Base-by-base conservation (phyloP, 345 rosid species). In the Linum lewisii region DNA sequence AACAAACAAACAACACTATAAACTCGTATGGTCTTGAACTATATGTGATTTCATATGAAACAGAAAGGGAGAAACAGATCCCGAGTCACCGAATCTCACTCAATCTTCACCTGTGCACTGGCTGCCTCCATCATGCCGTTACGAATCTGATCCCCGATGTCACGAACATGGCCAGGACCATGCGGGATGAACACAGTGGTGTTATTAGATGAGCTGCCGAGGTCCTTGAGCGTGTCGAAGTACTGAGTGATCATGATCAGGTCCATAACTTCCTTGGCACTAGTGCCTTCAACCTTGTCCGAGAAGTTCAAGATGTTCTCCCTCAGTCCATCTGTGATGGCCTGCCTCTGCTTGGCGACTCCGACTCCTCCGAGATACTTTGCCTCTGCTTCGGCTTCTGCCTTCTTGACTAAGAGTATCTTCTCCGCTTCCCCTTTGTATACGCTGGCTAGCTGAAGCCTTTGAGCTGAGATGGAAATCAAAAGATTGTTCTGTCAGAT, bases 351-450 rank as follows among this genome's bases (percentile, higher is more conserved):
- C 78, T 83, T 84, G 29, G 97, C 99, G 11, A 94, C 99, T 16
- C 99, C 97, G 1, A 94, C 81, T 18, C 99, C 99, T 1, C 99
- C 97, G 10, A 94, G 77, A 75, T 84, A 87, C 79, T 90, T 94
- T 69, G 99, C 73, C 73, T 94, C 99, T 0, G 99, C 95, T 25
- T 94, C 99, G 0, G 96, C 99, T 67, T 94, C 97, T 1, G 97
- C 99, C 69, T 67, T 87, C 68, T 94, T 94, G 7, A 94, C 90
- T 54, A 67, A 84, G 57, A 94, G 81, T 45, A 94, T 64, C 81
- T 90, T 90, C 80, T 94, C 99, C 3, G 97, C 97, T 77, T 94
- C 97, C 23, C 99, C 99, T 80, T 86, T 90, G 84, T 94, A 90
- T 25, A 90, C 97, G 68, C 96, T 94, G 13, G 99, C 97, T 2